These are phyloP conservation scores for Lolium perenne DNA, from an alignment of 176 grass and related monocot species.

Conservation along the genomic window DNA sequence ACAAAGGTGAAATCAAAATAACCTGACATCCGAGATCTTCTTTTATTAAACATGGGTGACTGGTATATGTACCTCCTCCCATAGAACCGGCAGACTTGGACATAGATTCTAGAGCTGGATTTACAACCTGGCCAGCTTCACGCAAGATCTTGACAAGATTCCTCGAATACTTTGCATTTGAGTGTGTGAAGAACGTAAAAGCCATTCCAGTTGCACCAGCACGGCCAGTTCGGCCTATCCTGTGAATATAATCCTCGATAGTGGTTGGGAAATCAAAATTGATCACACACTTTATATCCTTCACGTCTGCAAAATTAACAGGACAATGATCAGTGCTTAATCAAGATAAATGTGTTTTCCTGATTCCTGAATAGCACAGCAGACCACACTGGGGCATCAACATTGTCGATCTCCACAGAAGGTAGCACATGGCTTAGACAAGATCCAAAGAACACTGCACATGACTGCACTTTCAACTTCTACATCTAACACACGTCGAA, in stretches of 20 bases:
- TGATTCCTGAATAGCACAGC: slow-evolving; percentile 47
- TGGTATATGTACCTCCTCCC: slow-evolving; percentile 55
- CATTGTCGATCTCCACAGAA: slow-evolving; percentile 54
- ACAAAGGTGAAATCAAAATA: neutral
- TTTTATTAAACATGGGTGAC: neutral
- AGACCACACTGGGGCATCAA: slow-evolving; percentile 53
- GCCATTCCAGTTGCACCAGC: slow-evolving; percentile 91
- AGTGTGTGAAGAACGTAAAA: slow-evolving; percentile 84
- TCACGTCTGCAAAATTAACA: slow-evolving; percentile 85
- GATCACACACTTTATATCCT: slow-evolving; percentile 99
- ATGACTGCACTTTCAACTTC: slow-evolving; percentile 29
- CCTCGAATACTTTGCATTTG: slow-evolving; percentile 76
- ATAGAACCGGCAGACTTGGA: slow-evolving; percentile 47
- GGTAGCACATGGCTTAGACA: slow-evolving; percentile 53
- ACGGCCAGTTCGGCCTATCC: slow-evolving; percentile 93
- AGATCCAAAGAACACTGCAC: slow-evolving; percentile 46
- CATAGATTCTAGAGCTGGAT: slow-evolving; percentile 77
- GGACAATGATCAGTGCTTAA: slow-evolving; percentile 28
- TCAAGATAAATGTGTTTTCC: slow-evolving; percentile 30
- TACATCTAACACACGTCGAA: slow-evolving; percentile 62
- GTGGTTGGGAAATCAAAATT: slow-evolving; percentile 97
- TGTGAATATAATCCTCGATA: slow-evolving; percentile 97
- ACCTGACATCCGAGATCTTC: neutral
- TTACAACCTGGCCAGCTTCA: slow-evolving; percentile 83
- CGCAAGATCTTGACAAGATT: slow-evolving; percentile 85